Base-by-base conservation (phyloP, 495 filamentous ascomycete genomes). In the Trichoderma gamsii region DNA sequence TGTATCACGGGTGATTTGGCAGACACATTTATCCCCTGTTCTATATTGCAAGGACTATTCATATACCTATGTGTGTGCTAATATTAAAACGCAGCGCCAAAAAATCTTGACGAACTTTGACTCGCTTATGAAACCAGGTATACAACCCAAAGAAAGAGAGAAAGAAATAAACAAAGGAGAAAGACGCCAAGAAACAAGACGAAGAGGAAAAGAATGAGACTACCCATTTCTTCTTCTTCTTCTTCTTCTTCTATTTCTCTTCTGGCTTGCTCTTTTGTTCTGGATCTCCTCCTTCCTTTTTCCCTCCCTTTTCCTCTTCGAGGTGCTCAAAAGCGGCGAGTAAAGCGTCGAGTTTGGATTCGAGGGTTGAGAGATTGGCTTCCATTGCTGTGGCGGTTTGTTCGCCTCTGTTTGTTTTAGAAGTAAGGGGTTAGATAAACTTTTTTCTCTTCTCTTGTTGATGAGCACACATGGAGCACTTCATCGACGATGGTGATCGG, bases 361-460 rank as follows among this genome's bases (percentile, higher is more conserved):
- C 84, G 25, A 87, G 70, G 43, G 61, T 80, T 9, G 78, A 78
- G 67, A 87, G 72, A 66, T 79, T 79, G n/a, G 80, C 75, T 72
- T 87, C 85, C n/a, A 87, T 75, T 66, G 78, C 78, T 13, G 79
- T 70, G 32, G 85, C 85, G 23, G 84, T 80, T 70, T 80, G 79
- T 69, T 87, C 85, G 69, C 84, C 85, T 74, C 85, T 86, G 67
- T 73, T 29, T 4, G 4, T 29, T 29, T 29, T 1, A 29, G 29
- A 66, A 65, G 23, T 32, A 52, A 29, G 7, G 41, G 51, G 44
- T 66, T 9, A 7, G 35, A 6, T n/a, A n/a, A n/a, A n/a, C n/a
- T n/a, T 32, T 32, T 32, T 65, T 2, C 25, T 46, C 3, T 52
- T 67, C 56, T 29, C 15, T 66, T 66, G 21, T 46, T 51, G 29